Evolutionary conservation across 2,329 filamentous ascomycete species (phyloP), one percentile per base, ranked within the genome.

Genomic region (Cladophialophora exuberans): DNA sequence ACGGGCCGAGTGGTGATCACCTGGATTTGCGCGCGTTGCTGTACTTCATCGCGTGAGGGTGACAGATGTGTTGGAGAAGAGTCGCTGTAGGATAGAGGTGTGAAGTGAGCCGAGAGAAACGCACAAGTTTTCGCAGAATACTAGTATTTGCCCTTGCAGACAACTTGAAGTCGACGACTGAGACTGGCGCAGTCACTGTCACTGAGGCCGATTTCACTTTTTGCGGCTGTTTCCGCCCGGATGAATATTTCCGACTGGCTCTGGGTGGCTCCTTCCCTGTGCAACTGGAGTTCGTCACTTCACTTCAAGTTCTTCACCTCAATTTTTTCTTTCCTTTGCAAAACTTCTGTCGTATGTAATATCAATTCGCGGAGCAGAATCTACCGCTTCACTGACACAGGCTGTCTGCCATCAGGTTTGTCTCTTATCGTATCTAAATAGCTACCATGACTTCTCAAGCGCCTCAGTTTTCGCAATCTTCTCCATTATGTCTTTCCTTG

Each of bases 371-470:
- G n/a, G n/a, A n/a, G n/a, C n/a, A n/a, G n/a, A 42, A 25, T 11
- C 9, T 10, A 42, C 38, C 20, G 9, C 20, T n/a, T 42, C 38
- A n/a, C n/a, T n/a, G n/a, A n/a, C n/a, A 42, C 18, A 23, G 22
- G 35, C 35, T 39, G 2, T 39, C 17, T 15, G 17, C 28, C 13
- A 6, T 13, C 28, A 31, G 28, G 28, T 31, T 31, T 31, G 28
- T 31, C 13, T 31, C 28, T 13, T 31, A 7, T 6, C 28, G 23
- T 26, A 22, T 42, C 11, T 23, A 7, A 42, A 5, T 42, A 13
- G 30, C 64, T 7, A 46, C 46, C 4, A 74, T 75, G 64, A 67
- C 72, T 60, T 80, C 77, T 63, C 79, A 72, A 54, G 73, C 76
- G 57, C 72, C 67, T 54, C 78, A 77, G 59, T 69, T 70, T 47